These are phyloP conservation scores for Saturnispora serradocipensis DNA, from an alignment of 805 yeast species.

Conservation along the genomic window DNA sequence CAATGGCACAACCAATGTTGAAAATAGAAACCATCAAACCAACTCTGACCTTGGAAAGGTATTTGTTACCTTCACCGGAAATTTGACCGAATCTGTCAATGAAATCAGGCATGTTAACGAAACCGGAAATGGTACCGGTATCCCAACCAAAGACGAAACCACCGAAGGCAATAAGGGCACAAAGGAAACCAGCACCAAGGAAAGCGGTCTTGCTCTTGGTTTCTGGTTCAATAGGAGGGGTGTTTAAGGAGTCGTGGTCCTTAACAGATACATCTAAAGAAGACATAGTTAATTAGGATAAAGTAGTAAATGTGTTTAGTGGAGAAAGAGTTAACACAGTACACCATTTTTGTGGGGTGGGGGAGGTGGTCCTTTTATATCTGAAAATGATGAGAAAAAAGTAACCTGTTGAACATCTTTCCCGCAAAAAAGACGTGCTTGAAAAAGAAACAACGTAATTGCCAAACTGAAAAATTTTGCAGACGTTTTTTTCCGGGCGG, in stretches of 20 bases:
- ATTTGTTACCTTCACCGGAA: conserved; percentile 31
- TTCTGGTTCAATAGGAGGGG: not conserved
- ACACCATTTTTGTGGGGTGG: not conserved
- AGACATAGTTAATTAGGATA: conserved; percentile 1
- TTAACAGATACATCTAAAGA: conserved; percentile 6
- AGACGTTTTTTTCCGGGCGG: not conserved
- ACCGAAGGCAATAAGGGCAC: conserved; percentile 61
- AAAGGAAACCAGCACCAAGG: conserved; percentile 26
- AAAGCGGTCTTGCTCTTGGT: conserved; percentile 11
- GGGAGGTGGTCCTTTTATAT: not conserved
- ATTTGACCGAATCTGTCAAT: conserved; percentile 41
- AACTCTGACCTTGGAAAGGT: conserved; percentile 42
- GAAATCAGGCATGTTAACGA: conserved; percentile 56
- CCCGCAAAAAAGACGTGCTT: not conserved
- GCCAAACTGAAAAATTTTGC: not conserved
- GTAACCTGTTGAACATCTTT: conserved; percentile 1
- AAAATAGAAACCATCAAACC: conserved; percentile 64
- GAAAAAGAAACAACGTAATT: not conserved
- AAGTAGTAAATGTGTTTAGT: conserved; percentile 1
- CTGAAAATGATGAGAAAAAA: not conserved
- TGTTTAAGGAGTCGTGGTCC: conserved; percentile 3
- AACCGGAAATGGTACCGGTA: conserved; percentile 71
- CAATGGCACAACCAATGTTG: conserved; percentile 66
- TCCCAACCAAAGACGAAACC: conserved; percentile 75
- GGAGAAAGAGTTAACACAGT: not conserved